Base-by-base conservation (phyloP, 768 basidiomycete species). In the Tremella mesenterica region DNA sequence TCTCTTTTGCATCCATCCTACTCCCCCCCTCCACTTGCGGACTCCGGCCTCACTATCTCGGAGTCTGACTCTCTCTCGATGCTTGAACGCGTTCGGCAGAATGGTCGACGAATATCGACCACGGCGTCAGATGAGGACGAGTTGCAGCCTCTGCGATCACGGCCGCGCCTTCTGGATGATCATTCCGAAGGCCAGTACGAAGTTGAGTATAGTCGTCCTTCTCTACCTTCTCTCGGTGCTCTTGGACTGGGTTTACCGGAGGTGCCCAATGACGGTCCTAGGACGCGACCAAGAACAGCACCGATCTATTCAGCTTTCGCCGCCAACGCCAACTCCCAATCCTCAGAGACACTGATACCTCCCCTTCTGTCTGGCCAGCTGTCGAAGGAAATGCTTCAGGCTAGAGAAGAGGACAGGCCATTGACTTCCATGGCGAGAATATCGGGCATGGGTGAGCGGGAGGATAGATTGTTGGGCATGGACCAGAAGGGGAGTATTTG, bases 91-190 rank as follows among this genome's bases (percentile, higher is more conserved):
- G 66, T 56, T 48, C 62, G 61, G 23, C 44, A 50, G 18, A 57
- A 52, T 25, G 67, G 67, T 28, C 53, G 67, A 33, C 44, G 67
- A 14, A 69, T 69, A 20, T 69, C 67, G 4, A 58, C 64, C 0
- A 62, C 67, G 3, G 61, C 62, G 5, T 66, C 67, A 4, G 67
- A 69, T 49, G 67, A 69, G 48, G 67, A 69, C 12, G 67, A 62
- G 29, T 53, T 62, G 4, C 63, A 63, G 38, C 67, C 67, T 2
- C 58, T 56, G 1, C 36, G 65, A 23, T 58, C 51, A 20, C 31
- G 61, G 26, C 65, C 60, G 28, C 45, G 48, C 43, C 14, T 58
- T 20, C 18, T 28, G 7, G 28, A 57, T 28, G 30, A 58, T 28
- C 25, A 23, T 7, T 36, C 34, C 34, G n/a, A 36, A 12, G n/a